Evolutionary conservation across 371 early-diverging fungal genomes (phyloP).

Genomic region (Rhizopus sp.): DNA sequence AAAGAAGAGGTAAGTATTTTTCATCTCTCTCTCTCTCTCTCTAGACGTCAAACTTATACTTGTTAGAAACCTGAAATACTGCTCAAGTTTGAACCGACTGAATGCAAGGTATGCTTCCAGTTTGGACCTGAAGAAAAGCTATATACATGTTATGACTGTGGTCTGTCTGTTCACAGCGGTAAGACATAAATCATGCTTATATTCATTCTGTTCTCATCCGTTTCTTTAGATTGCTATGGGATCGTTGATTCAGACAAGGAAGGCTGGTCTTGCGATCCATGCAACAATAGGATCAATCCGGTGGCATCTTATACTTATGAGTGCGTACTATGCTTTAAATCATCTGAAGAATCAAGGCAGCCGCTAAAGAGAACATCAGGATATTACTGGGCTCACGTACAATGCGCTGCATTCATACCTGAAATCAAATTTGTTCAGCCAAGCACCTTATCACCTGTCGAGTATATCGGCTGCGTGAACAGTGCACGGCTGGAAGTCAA

Average conservation of each 20-base stretch:
- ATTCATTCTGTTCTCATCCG: not conserved
- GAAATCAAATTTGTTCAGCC: conserved; percentile 72
- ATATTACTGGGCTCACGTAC: conserved; percentile 92
- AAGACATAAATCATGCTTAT: conserved; percentile 6
- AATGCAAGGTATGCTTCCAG: conserved; percentile 58
- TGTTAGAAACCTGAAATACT: conserved; percentile 1
- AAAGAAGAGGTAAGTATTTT: conserved; percentile 11
- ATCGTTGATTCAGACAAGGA: conserved; percentile 19
- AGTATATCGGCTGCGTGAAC: conserved; percentile 69
- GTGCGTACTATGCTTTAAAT: conserved; percentile 62
- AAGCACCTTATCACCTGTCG: conserved; percentile 73
- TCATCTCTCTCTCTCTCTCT: not conserved
- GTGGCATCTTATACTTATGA: conserved; percentile 60
- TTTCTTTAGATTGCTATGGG: conserved; percentile 56
- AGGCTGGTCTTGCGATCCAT: conserved; percentile 68
- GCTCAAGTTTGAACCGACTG: conserved; percentile 21
- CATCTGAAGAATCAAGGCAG: conserved; percentile 30
- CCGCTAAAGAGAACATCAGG: conserved; percentile 88
- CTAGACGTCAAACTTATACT: not conserved
- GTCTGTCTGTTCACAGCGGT: conserved; percentile 65
- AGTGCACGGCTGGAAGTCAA: conserved; percentile 61
- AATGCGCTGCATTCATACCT: conserved; percentile 87
- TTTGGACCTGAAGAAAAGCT: conserved; percentile 28
- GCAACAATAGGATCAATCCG: conserved; percentile 61
- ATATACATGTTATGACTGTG: conserved; percentile 62